Evolutionary conservation across 768 basidiomycete species (phyloP).

Genomic region (Russula ochroleuca): DNA sequence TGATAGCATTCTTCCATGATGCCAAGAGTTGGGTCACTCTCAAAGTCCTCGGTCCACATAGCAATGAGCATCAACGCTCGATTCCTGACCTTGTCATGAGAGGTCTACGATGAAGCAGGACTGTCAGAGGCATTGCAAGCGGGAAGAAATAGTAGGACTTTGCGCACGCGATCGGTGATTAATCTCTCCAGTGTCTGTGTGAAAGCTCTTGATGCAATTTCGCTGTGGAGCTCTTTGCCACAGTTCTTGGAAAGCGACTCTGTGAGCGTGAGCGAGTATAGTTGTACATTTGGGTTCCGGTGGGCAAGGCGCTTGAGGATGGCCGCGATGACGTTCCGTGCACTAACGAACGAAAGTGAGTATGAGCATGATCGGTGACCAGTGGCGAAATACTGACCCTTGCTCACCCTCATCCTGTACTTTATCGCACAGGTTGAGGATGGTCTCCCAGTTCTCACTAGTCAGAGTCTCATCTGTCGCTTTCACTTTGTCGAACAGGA

Average conservation of each 20-base stretch:
- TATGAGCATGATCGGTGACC: slow-evolving; percentile 10
- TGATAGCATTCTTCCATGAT: slow-evolving; percentile 91
- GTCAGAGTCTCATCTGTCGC: slow-evolving; percentile 98
- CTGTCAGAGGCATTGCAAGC: not conserved
- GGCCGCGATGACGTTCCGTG: slow-evolving; percentile 78
- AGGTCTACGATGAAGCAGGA: slow-evolving; percentile 52
- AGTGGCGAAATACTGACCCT: slow-evolving; percentile 52
- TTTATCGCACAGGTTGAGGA: slow-evolving; percentile 93
- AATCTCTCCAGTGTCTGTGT: slow-evolving; percentile 85
- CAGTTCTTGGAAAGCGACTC: slow-evolving; percentile 94
- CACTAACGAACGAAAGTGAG: slow-evolving; percentile 43
- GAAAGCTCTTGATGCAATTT: slow-evolving; percentile 86
- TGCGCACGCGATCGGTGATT: slow-evolving; percentile 74
- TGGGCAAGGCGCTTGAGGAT: slow-evolving; percentile 88
- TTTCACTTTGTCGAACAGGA: slow-evolving; percentile 51
- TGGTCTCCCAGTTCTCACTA: slow-evolving; percentile 92
- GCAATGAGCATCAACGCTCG: slow-evolving; percentile 68
- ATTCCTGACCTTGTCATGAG: slow-evolving; percentile 86
- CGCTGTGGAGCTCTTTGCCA: slow-evolving; percentile 70
- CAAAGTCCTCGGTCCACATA: slow-evolving; percentile 82
- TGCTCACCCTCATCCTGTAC: slow-evolving; percentile 83
- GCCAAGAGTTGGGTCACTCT: slow-evolving; percentile 71
- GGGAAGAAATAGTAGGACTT: slow-evolving; percentile 4
- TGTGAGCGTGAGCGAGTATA: slow-evolving; percentile 82
- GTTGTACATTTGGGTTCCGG: slow-evolving; percentile 93